phyloP scores from a whole-genome alignment of 2,329 filamentous ascomycete species.

The Monilinia vaccinii-corymbosi region DNA sequence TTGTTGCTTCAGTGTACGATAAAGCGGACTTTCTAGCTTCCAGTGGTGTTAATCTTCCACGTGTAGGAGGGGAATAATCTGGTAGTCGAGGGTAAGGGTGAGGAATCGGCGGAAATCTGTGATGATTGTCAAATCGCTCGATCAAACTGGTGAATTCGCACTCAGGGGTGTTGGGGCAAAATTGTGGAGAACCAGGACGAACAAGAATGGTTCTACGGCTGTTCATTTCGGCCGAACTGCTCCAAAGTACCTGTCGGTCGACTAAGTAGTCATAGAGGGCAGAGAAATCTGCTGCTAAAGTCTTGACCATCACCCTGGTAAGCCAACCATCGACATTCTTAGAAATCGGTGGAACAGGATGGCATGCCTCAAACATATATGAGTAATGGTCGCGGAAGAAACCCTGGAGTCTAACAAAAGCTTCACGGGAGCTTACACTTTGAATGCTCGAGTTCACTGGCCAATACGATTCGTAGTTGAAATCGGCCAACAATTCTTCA shows the following conservation, averaged over 20 bases:
- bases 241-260: slow-evolving; percentile 57
- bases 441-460: slow-evolving; percentile 29
- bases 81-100: slow-evolving; percentile 59
- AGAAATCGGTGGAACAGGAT: slow-evolving; percentile 35
- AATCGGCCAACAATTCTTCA: slow-evolving; percentile 50
- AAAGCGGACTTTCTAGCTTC: slow-evolving; percentile 30
- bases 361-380: slow-evolving; percentile 51
- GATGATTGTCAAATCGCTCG: slow-evolving; percentile 53
- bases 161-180: slow-evolving; percentile 37
- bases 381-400: slow-evolving; percentile 53
- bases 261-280: slow-evolving; percentile 64
- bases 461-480: slow-evolving; percentile 56
- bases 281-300: slow-evolving; percentile 57
- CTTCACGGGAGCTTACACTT: slow-evolving; percentile 31
- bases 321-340: slow-evolving; percentile 49
- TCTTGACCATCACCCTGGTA: slow-evolving; percentile 45
- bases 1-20: slow-evolving; percentile 51
- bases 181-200: slow-evolving; percentile 36
- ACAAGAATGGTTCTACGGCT: slow-evolving; percentile 58
- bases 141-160: slow-evolving; percentile 60
- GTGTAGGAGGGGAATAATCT: slow-evolving; percentile 34
- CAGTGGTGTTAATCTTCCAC: slow-evolving; percentile 19
- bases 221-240: slow-evolving; percentile 49
- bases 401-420: slow-evolving; percentile 49
- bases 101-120: slow-evolving; percentile 56